These are phyloP conservation scores for Tylopilus plumbeoviolaceoides DNA, from an alignment of 768 basidiomycete species.

Conservation along the genomic window DNA sequence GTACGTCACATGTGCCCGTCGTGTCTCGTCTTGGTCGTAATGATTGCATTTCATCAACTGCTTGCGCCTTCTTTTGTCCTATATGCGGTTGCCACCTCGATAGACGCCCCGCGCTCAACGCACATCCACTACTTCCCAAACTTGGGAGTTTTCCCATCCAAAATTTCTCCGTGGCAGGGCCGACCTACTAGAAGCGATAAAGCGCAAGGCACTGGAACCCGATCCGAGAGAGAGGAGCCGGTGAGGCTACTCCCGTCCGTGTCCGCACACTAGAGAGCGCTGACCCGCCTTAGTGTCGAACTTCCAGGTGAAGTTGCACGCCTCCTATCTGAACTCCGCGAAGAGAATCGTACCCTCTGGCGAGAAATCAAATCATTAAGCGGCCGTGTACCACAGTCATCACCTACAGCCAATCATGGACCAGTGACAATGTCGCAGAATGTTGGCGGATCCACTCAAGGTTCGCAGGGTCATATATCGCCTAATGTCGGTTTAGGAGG, in stretches of 20 bases:
- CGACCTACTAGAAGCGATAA: slow-evolving; percentile 81
- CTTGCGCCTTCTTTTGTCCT: neutral
- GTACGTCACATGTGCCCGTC: slow-evolving; percentile 37
- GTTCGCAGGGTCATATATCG: slow-evolving; percentile 8
- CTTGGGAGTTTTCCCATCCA: slow-evolving; percentile 87
- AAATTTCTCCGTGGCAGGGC: slow-evolving; percentile 79
- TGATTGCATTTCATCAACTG: slow-evolving; percentile 2
- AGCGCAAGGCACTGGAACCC: slow-evolving; percentile 79
- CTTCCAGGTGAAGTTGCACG: slow-evolving; percentile 70
- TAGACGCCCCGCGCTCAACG: slow-evolving; percentile 82
- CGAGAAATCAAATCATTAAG: slow-evolving; percentile 24
- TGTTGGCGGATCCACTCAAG: slow-evolving; percentile 7
- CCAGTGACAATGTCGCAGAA: slow-evolving; percentile 2
- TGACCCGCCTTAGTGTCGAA: slow-evolving; percentile 52
- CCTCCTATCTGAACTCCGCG: slow-evolving; percentile 57
- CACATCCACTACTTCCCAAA: slow-evolving; percentile 75
- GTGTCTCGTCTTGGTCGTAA: slow-evolving; percentile 7
- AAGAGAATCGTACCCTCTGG: slow-evolving; percentile 66
- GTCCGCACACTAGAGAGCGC: neutral
- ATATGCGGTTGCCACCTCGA: slow-evolving; percentile 1
- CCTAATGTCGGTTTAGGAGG: slow-evolving; percentile 7
- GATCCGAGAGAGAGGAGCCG: slow-evolving; percentile 49
- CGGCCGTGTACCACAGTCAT: slow-evolving; percentile 20
- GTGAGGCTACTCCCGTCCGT: slow-evolving; percentile 9
- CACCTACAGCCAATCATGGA: slow-evolving; percentile 1